phyloP scores from a whole-genome alignment of 2,329 filamentous ascomycete genomes.

The Incumbomyces delicatus region DNA sequence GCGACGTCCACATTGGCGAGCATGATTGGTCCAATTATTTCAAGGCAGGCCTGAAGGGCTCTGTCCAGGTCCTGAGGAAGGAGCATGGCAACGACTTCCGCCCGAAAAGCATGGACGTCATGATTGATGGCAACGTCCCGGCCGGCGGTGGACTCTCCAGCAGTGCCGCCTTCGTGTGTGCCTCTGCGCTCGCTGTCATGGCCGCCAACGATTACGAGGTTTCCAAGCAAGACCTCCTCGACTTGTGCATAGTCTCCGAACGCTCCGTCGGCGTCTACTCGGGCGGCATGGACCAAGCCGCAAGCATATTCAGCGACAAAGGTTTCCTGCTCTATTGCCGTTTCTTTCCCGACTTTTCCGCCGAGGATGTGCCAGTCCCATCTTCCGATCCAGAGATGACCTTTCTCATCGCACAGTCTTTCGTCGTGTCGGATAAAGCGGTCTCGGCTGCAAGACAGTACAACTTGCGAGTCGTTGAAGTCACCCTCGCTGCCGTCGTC shows the following conservation, averaged over 20 bases:
- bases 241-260: constrained; percentile 90
- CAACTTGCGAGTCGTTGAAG: constrained; percentile 93
- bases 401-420: constrained; percentile 90
- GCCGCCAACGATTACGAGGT: constrained; percentile 73
- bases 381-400: constrained; percentile 70
- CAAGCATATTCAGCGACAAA: constrained; percentile 82
- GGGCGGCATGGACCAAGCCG: constrained; percentile 95
- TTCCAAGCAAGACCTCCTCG: constrained; percentile 83
- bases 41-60: constrained; percentile 78
- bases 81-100: constrained; percentile 53
- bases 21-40: constrained; percentile 99
- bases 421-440: constrained; percentile 89
- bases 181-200: constrained; percentile 80
- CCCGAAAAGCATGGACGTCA: constrained; percentile 70
- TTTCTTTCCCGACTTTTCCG: constrained; percentile 70
- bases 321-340: constrained; percentile 83
- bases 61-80: constrained; percentile 64
- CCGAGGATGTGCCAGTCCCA: constrained; percentile 71
- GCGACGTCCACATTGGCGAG: constrained; percentile 69
- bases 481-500: constrained; percentile 70
- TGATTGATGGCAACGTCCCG: constrained; percentile 87
- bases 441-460: constrained; percentile 89
- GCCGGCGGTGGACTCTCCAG: constrained; percentile 86
- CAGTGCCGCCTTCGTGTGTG: constrained; percentile 86
- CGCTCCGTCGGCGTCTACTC: constrained; percentile 92